Evolutionary conservation across 352 stramenopile species (phyloP).

Genomic region (Thraustochytrium striatum): DNA sequence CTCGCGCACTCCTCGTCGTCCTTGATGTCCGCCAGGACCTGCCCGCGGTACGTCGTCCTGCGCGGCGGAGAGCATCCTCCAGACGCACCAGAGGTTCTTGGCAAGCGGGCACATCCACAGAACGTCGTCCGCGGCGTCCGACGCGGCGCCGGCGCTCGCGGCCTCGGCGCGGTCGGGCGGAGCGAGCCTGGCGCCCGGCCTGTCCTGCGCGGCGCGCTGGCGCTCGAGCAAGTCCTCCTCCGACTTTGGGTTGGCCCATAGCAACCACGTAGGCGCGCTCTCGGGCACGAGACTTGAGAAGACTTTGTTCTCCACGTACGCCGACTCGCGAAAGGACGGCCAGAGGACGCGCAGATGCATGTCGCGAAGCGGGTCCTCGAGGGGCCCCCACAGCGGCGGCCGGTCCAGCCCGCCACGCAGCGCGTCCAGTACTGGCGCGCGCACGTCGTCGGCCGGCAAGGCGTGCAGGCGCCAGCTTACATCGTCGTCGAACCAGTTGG

Average conservation of each 20-base stretch:
- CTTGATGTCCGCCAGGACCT: no score
- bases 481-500: conserved; percentile 16
- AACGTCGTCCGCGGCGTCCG: no score
- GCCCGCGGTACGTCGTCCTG: no score
- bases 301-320: conserved; percentile 1
- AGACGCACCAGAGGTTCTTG: no score
- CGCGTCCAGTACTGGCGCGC: background rate
- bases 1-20: no score
- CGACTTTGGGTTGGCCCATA: background rate
- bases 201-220: no score
- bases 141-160: no score
- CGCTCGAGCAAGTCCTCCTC: no score
- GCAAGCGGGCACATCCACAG: no score
- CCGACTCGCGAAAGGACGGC: conserved; percentile 6
- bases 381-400: conserved; percentile 17
- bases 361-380: background rate
- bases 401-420: conserved; percentile 16
- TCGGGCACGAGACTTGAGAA: conserved; percentile 10
- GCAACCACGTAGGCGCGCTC: conserved; percentile 5
- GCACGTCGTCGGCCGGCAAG: background rate
- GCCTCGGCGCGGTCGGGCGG: no score
- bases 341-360: conserved; percentile 21
- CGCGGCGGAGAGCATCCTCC: no score
- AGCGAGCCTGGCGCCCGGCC: no score
- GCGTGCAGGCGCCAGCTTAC: conserved; percentile 17